Evolutionary conservation across 2,329 filamentous ascomycete genomes (phyloP), one percentile per base, ranked within the genome.

Genomic region (Bipolaris cookei): DNA sequence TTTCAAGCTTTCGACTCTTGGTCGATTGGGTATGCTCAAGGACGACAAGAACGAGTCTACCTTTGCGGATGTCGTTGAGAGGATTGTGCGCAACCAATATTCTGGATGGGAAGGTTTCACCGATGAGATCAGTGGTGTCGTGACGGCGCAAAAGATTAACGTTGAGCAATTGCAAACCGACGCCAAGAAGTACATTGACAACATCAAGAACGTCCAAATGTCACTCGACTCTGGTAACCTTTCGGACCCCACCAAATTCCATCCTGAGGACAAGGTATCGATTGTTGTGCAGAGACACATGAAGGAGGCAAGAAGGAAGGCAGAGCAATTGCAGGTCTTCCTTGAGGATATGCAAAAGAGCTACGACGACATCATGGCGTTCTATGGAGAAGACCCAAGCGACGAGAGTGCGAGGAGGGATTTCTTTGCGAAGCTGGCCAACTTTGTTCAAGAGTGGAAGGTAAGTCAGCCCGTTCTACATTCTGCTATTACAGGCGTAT

Each of bases 41-140:
- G 95, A 99, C 74, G 92, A 97, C 81, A 97, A 97, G 84, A 99
- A 99, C 77, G 90, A 98, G 77, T 94, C 92, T 1, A 97, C 92
- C 0, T 90, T 99, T 73, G 92, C 94, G 54, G 95, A 99, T 77
- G 85, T 98, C 41, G 92, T 99, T 41, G 95, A 99, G 78, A 90
- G 94, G 66, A 97, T 97, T 66, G 94, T 98, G 56, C 90, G 95
- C 63, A 95, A 92, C 73, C 94, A 98, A 75, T 99, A 98, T 66
- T 90, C 94, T 2, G 91, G 97, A 76, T 98, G 93, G 91, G 93
- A 97, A 77, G 84, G 84, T 32, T 98, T 98, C 76, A 82, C 87
- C 16, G 87, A 91, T 8, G 94, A 99, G 71, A 97, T 99, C 65
- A 79, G 79, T 20, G 90, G 89, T 20, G 92, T 98, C 34, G 79